Evolutionary conservation across 1,139 yeast species (phyloP), one percentile per base, ranked within the genome.

Genomic region (Saccharomyces hybrid): DNA sequence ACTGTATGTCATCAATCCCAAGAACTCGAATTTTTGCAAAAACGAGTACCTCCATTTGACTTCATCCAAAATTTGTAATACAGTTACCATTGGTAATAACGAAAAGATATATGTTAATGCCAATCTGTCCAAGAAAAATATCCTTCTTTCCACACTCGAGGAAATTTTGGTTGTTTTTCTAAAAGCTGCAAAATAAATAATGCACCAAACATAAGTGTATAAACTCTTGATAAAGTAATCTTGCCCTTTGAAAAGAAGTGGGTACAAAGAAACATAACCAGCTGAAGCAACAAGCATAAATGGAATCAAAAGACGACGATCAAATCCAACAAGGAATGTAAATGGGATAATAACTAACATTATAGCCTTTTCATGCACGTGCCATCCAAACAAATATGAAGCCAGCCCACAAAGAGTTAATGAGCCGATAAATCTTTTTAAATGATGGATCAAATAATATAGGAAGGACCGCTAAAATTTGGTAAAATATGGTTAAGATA

Each of bases 351-450:
- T 87, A 2, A 91, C 86, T 32, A 90, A 72, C 75, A 95, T 78
- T 46, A 93, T 83, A 0, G 99, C 99, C 77, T 93, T 93, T 71
- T 91, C 99, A 72, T 93, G 99, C 27, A 93, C 99, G 69, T 93
- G 99, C 98, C 98, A 93, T 5, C 99, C 99, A 72, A 93, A 93
- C 54, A 93, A 73, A 67, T 88, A 93, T 3, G 97, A 87, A 0
- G 97, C 84, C 72, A 81, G 89, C 1, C 95, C 99, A 73, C 98
- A 93, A 53, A 91, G 76, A 0, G 97, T 85, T 61, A 93, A 73
- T 0, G 95, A 81, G 0, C 96, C 97, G 41, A 91, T 70, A 63
- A 93, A 93, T 60, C 95, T 77, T 60, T 60, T 83, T 82, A 69
- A 78, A 87, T 1, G 84, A 83, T 2, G 97, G 97, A 64, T 82